Evolutionary conservation across 1,284 basidiomycete species (phyloP), one percentile per base, ranked within the genome.

Genomic region (Meira miltonrushii): DNA sequence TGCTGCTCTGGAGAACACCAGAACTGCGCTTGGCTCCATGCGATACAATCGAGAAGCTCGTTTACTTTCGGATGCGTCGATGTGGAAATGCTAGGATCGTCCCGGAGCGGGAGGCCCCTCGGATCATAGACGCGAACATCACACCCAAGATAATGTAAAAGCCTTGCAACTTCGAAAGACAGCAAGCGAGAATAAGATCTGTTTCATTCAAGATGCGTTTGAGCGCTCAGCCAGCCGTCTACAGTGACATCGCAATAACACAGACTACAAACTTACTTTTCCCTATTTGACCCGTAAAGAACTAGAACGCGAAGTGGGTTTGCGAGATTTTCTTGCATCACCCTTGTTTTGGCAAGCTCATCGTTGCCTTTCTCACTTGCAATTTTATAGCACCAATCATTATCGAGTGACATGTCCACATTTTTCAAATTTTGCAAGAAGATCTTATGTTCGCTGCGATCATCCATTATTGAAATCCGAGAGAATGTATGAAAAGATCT

Each of bases 1-100:
- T 77, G 77, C 55, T 80, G 79, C 57, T 80, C 79, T 0, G 79
- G 79, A 4, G 65, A 71, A 43, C 65, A 71, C 78, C 79, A 79
- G 39, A 80, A 68, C 23, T 79, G 74, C 0, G 69, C 77, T 23
- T 80, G 71, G 12, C 19, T 28, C 61, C 61, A 63, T 9, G 15
- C 21, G 8, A 55, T 54, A 10, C 60, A 37, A 11, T 43, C 28
- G 21, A 55, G 46, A 25, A 61, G 44, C 39, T 61, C 60, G 19
- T 44, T 25, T 15, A 61, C 60, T 43, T 61, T 61, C 8, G 49
- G 54, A 46, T 60, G 58, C 37, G 11, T 4, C 9, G 23, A 19
- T 17, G 17, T 37, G 15, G 43, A 15, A 51, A 37, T 13, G 17
- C 74, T 79, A 54, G 17, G 25, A 25, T 48, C 46, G 21, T 79